Percentiles rank a stretch among this genome's conserved stretches.
phyloP scores from a whole-genome alignment of 257 asterid species.

The Primulina huaijiensis region DNA sequence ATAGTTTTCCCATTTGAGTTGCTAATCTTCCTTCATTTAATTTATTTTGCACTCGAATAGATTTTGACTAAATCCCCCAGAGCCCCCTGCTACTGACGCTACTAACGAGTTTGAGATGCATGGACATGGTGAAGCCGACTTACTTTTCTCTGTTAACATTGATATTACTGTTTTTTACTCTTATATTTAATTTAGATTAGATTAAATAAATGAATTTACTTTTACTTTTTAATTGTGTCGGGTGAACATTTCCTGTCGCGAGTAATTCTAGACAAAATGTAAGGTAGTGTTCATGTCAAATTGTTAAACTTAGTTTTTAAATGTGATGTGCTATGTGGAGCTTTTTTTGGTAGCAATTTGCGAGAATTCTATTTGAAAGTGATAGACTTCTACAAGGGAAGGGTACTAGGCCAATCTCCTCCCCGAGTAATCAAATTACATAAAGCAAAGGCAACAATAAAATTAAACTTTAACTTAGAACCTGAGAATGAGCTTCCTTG shows the following conservation, averaged over 20 bases:
- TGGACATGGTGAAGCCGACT: conserved; percentile 1
- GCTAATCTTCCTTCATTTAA: neutral
- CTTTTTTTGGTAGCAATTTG: neutral
- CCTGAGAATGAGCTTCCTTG: neutral
- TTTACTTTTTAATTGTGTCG: neutral
- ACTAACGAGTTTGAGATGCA: neutral
- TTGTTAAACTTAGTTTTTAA: neutral
- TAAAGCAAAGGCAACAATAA: too few species aligned
- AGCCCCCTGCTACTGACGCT: neutral
- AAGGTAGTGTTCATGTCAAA: neutral
- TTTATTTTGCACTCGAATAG: neutral
- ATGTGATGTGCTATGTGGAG: neutral
- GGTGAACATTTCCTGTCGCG: neutral
- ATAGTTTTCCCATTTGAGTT: conserved; percentile 1
- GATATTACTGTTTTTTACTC: neutral
- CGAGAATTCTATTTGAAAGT: neutral
- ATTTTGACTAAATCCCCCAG: neutral
- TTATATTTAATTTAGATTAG: conserved; percentile 2
- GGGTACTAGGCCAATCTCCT: neutral
- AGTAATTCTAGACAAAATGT: neutral
- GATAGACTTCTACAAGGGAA: neutral
- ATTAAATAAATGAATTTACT: neutral
- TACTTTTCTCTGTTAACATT: neutral
- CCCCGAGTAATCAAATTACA: neutral
- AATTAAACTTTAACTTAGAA: neutral